These are phyloP conservation scores for Monosporozyma solicola DNA, from an alignment of 805 yeast species.

Conservation along the genomic window DNA sequence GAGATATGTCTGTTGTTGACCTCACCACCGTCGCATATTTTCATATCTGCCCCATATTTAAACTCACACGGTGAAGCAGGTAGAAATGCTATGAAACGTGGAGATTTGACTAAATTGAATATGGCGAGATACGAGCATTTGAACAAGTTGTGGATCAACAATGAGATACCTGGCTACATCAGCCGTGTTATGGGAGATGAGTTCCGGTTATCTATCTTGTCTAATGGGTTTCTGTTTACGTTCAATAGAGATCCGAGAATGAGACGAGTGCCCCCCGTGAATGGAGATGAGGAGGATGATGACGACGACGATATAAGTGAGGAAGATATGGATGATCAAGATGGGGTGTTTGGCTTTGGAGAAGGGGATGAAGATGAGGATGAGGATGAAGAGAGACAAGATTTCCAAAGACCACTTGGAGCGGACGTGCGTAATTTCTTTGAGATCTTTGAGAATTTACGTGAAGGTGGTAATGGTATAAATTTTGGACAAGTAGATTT, in stretches of 20 bases:
- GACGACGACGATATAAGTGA: constrained; percentile 17
- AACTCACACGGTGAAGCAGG: constrained; percentile 72
- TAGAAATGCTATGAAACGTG: constrained; percentile 43
- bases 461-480: constrained; percentile 14
- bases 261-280: constrained; percentile 13
- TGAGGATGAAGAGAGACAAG: not conserved
- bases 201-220: constrained; percentile 23
- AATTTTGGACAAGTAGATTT: constrained; percentile 8
- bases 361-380: constrained; percentile 10
- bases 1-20: constrained; percentile 28
- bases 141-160: constrained; percentile 53
- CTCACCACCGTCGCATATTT: constrained; percentile 25
- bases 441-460: constrained; percentile 20
- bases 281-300: constrained; percentile 8
- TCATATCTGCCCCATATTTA: constrained; percentile 58
- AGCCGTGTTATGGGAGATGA: constrained; percentile 32
- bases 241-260: constrained; percentile 21
- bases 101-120: constrained; percentile 46
- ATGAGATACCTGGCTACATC: constrained; percentile 44
- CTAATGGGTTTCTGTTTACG: constrained; percentile 20
- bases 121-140: constrained; percentile 45
- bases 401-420: constrained; percentile 2
- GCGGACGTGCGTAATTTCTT: constrained; percentile 17
- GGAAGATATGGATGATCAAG: constrained; percentile 14
- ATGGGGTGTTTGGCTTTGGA: constrained; percentile 10